Base-by-base conservation (phyloP, 352 stramenopile species). In the Thraustochytrium striatum region DNA sequence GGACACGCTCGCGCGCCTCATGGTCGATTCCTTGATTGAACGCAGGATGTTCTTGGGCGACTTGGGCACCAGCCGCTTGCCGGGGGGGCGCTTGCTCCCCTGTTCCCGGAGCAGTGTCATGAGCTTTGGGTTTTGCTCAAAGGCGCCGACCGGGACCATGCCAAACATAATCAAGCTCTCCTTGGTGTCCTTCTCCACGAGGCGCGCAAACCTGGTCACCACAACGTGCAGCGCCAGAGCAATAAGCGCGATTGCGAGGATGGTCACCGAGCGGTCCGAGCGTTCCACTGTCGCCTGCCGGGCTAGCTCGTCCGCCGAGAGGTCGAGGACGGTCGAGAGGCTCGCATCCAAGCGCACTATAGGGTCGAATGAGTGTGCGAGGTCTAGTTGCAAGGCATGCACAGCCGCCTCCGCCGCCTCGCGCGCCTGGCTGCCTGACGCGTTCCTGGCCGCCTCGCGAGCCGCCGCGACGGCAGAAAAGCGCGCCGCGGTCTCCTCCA, bases 111-210 rank as follows among this genome's bases (percentile, higher is more conserved):
- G 55, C 35, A 79, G 21, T n/a, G 52, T 33, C 2, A 79, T 30
- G 33, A 79, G 39, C 25, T 69, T 47, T 3, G 69, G 69, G 3
- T 52, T 7, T 21, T 79, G 21, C 30, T 55, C 43, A n/a, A 79
- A 79, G 3, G 50, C 69, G 13, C 72, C 72, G 16, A 72, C 69
- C 13, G 69, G 69, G 50, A 79, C n/a, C 52, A 69, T 79, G 30
- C 72, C 43, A 16, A 79, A 13, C 8, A 79, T 47, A 39, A 79
- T 79, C 8, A 79, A 38, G 57, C 72, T 79, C 13, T 69, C 43
- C 58, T 69, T 62, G 2, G 69, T 79, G 35, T 79, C 69, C 3
- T 30, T 43, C 16, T 79, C 69, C 11, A 79, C 38, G 19, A n/a
- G 28, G 7, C n/a, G 9, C 25, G 55, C 69, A 16, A 28, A 16